Evolutionary conservation across 1,284 basidiomycete species (phyloP), one percentile per base, ranked within the genome.

Genomic region (Pseudozyma sp.): DNA sequence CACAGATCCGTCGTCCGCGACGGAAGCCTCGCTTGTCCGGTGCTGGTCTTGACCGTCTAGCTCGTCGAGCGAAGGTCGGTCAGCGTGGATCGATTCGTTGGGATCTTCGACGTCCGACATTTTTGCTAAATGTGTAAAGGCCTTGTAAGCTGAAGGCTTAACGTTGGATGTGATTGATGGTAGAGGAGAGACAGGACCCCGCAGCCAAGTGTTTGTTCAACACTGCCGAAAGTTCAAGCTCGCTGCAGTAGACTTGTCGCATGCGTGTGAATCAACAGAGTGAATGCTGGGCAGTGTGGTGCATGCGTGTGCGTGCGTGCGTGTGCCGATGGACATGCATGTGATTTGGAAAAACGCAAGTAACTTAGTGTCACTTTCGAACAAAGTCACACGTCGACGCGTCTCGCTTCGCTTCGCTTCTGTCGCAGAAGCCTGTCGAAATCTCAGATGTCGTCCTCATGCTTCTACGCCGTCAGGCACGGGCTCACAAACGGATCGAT

Each of bases 261-360:
- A 37, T 49, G 46, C 52, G 52, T 50, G 52, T 50, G 52, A 49
- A 17, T 16, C 16, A 31, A 34, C 16, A 33, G 17, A 44, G 17
- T 24, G 24, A 24, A 24, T 24, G 24, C 24, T 24, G 24, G 24
- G 2, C 24, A 24, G 24, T 24, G 24, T 24, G 24, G 24, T 24
- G 43, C 43, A 24, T 13, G 40, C 40, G 8, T 9, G 7, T 42
- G 50, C 13, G 39, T 48, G 44, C 30, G 39, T 39, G 50, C 35
- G 58, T 56, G 57, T 54, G 53, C 40, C 40, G 16, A 42, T 14
- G 8, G 35, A 14, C 35, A 17, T 47, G 58, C 58, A 57, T 68
- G 65, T 68, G 65, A 68, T 62, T 68, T 57, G 16, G 19, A 43
- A 67, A 53, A 68, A 67, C 24, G 24, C 24, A 24, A 24, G 24